Evolutionary conservation across 176 grass and related monocot species (phyloP), one percentile per base, ranked within the genome.

Genomic region (Raddia distichophylla): DNA sequence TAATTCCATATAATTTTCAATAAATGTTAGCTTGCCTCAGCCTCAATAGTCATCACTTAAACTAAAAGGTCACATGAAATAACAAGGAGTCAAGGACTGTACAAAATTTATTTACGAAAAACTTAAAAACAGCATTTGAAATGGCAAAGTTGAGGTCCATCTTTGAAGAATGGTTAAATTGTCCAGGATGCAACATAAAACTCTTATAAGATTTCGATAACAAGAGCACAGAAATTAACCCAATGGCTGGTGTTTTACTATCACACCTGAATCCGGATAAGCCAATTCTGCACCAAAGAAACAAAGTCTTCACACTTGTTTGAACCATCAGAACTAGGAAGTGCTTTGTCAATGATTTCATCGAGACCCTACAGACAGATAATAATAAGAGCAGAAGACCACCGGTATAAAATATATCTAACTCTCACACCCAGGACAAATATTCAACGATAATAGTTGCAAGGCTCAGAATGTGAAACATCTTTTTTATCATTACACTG

Each of bases 231-330:
- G 1, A 35, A 55, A 45, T 47, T 32, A 45, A 66, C 15, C 56
- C 48, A 44, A 13, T 11, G 51, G 52, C 15, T 83, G 19, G 34
- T 14, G 7, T n/a, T 75, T 61, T 46, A 83, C 37, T 67, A 27
- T 27, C 49, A 64, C 45, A 88, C 95, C 95, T 98, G 79, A 80
- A 98, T 89, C 76, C 80, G 94, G 19, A 48, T 85, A n/a, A 94
- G 84, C 92, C 90, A 94, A 60, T 71, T 88, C 74, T 89, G 81
- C 65, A 94, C 95, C 72, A 87, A 50, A 16, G 71, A 80, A 68
- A 93, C 86, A 84, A 98, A 98, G 75, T 94, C 86, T 84, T 94
- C 70, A 76, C 95, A 91, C 47, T 46, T 92, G 16, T 67, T 93
- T 68, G 86, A 91, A 81, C 86, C 92, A 83, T 94, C 95, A 91